phyloP scores from a whole-genome alignment of 768 basidiomycete species.

The Stropharia rugosoannulata region DNA sequence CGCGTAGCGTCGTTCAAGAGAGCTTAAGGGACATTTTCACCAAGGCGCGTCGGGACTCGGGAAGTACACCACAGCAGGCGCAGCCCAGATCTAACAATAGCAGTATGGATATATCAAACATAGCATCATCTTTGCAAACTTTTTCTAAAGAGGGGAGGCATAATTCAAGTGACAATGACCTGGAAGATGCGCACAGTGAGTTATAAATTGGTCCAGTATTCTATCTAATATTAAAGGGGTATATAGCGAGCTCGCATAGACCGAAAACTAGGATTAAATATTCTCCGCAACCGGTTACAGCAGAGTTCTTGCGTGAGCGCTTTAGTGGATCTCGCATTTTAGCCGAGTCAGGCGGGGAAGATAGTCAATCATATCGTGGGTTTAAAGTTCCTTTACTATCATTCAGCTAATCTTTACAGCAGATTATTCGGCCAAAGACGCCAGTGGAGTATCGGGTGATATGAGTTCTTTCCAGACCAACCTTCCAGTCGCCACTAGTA shows the following conservation, averaged over 20 bases:
- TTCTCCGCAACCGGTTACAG: constrained; percentile 39
- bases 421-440: constrained; percentile 38
- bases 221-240: not conserved
- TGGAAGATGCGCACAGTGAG: constrained; percentile 53
- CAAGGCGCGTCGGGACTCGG: constrained; percentile 62
- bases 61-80: constrained; percentile 60
- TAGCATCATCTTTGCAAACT: constrained; percentile 44
- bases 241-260: constrained; percentile 18
- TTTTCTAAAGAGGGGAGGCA: constrained; percentile 49
- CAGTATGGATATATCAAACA: constrained; percentile 59
- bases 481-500: constrained; percentile 53
- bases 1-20: constrained; percentile 52
- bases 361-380: constrained; percentile 9
- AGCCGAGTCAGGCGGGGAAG: not conserved
- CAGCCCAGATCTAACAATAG: constrained; percentile 50
- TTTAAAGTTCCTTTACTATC: not conserved
- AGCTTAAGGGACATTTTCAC: constrained; percentile 67
- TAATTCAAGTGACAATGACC: constrained; percentile 71
- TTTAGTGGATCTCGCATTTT: constrained; percentile 25
- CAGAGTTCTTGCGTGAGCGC: constrained; percentile 41
- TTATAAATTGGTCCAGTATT: constrained; percentile 7
- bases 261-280: constrained; percentile 34
- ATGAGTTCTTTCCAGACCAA: constrained; percentile 37
- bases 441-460: constrained; percentile 35
- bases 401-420: not conserved